Percentiles rank a stretch among this genome's conserved stretches.
Conservation (phyloP, 345 rosid genomes). For the Odontarrhena argentea region DNA sequence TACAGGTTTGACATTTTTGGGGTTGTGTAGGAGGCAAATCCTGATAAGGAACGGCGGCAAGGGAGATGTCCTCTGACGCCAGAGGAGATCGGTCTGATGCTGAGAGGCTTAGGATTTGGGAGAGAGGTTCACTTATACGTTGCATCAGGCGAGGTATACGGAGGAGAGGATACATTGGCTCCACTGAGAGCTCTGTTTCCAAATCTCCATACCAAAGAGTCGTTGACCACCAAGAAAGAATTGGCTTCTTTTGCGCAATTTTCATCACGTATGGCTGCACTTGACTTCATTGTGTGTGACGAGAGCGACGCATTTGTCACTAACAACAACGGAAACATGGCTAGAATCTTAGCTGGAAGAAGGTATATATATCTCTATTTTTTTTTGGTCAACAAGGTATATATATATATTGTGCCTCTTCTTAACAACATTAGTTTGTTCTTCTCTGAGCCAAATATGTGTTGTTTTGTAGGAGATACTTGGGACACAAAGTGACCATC, state of each 20-base stretch:
- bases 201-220: conserved; percentile 81
- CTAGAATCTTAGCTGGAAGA: conserved; percentile 88
- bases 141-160: conserved; percentile 92
- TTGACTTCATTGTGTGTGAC: conserved; percentile 91
- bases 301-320: conserved; percentile 89
- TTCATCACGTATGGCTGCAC: conserved; percentile 94
- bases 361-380: conserved; percentile 46
- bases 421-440: not conserved
- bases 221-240: conserved; percentile 70
- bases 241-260: conserved; percentile 65
- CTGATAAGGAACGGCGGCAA: conserved; percentile 72
- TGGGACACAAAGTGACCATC: conserved; percentile 88
- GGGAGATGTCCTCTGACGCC: conserved; percentile 95
- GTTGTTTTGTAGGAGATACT: conserved; percentile 67
- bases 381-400: no score
- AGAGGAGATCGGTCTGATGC: conserved; percentile 88
- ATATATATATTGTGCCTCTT: no score
- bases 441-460: conserved; percentile 6
- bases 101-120: conserved; percentile 84
- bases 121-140: conserved; percentile 81
- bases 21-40: conserved; percentile 60
- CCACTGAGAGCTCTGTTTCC: conserved; percentile 87
- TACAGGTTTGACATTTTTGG: not conserved
- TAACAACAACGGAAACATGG: conserved; percentile 99
- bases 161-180: conserved; percentile 79